These are phyloP conservation scores for Xylaria venustula DNA, from an alignment of 495 filamentous ascomycete genomes.

Conservation along the genomic window DNA sequence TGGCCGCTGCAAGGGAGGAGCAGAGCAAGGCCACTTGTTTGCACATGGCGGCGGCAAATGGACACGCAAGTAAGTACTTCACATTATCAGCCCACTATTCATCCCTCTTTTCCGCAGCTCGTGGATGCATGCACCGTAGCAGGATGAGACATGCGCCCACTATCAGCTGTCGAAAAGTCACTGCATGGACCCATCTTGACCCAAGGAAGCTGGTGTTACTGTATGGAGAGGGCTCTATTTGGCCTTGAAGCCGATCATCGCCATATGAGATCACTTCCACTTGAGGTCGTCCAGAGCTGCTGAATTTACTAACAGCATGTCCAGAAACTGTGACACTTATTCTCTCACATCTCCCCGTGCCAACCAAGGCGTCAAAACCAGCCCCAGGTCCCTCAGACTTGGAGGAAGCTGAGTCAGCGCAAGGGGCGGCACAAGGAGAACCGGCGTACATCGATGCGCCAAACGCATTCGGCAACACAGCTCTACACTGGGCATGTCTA, in stretches of 20 bases:
- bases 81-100: neutral
- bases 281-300: no score
- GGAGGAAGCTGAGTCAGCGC: constrained; percentile 33
- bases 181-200: no score
- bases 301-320: neutral
- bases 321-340: constrained; percentile 42
- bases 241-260: no score
- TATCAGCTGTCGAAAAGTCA: neutral
- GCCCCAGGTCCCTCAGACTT: constrained; percentile 50
- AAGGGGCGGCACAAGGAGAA: constrained; percentile 24
- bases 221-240: no score
- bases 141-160: neutral
- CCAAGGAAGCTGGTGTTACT: no score
- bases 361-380: constrained; percentile 23
- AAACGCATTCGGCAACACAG: constrained; percentile 82
- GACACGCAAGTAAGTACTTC: constrained; percentile 63
- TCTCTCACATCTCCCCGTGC: constrained; percentile 36
- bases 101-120: neutral
- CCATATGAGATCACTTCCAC: no score
- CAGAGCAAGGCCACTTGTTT: constrained; percentile 66
- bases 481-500: constrained; percentile 87
- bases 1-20: constrained; percentile 65
- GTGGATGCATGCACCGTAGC: neutral
- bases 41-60: constrained; percentile 90
- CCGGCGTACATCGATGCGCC: constrained; percentile 59